Conservation (phyloP, 2,329 filamentous ascomycete species). For the Chalaropsis thielavioides region DNA sequence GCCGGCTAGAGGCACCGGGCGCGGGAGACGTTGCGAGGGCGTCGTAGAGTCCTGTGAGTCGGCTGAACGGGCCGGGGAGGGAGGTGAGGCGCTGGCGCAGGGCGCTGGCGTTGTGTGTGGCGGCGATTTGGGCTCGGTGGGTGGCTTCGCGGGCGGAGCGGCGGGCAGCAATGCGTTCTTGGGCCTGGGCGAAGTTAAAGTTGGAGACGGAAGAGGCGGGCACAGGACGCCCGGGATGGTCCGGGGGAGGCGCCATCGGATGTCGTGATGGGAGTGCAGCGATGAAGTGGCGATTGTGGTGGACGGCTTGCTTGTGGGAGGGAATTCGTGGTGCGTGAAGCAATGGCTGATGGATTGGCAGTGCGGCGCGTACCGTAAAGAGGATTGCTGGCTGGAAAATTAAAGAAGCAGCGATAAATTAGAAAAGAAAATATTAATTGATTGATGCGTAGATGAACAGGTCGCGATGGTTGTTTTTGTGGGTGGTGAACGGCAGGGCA, state of each 20-base stretch:
- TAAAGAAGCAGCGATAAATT: not conserved
- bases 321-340: not conserved
- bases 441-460: not conserved
- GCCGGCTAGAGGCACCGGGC: conserved; percentile 45
- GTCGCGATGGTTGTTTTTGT: not conserved
- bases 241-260: not conserved
- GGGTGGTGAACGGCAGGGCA: not conserved
- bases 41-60: conserved; percentile 35
- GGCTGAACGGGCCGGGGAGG: conserved; percentile 35
- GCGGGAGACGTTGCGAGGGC: conserved; percentile 48
- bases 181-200: conserved; percentile 68
- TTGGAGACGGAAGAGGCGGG: not conserved
- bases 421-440: not conserved
- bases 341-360: not conserved
- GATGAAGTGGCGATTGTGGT: not conserved
- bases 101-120: conserved; percentile 32
- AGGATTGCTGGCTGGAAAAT: not conserved
- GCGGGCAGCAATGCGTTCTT: conserved; percentile 70
- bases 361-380: not conserved
- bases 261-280: not conserved
- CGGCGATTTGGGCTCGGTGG: conserved; percentile 30
- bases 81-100: conserved; percentile 26
- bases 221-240: not conserved
- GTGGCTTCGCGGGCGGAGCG: conserved; percentile 56
- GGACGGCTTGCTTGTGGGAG: not conserved